A percentile compares a stretch with the other conserved stretches of the same genome.
Conservation (phyloP, 2,329 filamentous ascomycete species). For the Pyrenophora teres region DNA sequence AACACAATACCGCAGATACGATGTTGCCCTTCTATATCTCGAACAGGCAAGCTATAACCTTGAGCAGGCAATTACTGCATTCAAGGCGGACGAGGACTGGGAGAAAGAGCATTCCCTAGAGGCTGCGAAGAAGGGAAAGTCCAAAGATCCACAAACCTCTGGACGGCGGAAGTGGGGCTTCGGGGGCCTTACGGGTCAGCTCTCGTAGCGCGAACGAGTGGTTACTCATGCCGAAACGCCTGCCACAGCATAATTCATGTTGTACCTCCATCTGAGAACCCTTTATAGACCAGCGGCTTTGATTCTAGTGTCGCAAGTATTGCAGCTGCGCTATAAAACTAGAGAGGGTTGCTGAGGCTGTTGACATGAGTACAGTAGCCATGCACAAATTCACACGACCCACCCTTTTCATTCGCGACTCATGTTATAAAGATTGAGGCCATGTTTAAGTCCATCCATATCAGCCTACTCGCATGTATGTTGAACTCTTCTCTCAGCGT, state of each 20-base stretch:
- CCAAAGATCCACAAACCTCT: conserved; percentile 29
- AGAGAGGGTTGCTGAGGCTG: not conserved
- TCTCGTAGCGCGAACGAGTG: conserved; percentile 25
- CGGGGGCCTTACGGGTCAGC: conserved; percentile 45
- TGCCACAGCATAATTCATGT: not conserved
- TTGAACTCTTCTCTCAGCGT: not conserved
- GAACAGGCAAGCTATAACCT: conserved; percentile 71
- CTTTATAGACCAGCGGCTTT: too few relatives aligned
- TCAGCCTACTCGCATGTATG: not conserved
- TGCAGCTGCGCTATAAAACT: too few relatives aligned
- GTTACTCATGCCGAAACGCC: not conserved
- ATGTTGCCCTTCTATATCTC: conserved; percentile 75
- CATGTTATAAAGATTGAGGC: too few relatives aligned
- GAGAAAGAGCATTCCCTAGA: conserved; percentile 69
- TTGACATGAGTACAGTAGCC: not conserved
- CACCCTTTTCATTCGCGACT: not conserved
- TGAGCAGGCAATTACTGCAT: conserved; percentile 65
- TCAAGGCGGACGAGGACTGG: conserved; percentile 75
- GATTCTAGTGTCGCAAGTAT: too few relatives aligned
- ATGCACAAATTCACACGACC: not conserved
- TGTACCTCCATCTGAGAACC: not conserved
- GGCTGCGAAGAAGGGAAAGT: conserved; percentile 53
- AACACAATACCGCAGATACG: conserved; percentile 58
- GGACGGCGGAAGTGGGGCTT: conserved; percentile 44
- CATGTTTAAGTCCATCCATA: not conserved